Conservation (phyloP, 345 rosid species). For the Heritiera fomes region DNA sequence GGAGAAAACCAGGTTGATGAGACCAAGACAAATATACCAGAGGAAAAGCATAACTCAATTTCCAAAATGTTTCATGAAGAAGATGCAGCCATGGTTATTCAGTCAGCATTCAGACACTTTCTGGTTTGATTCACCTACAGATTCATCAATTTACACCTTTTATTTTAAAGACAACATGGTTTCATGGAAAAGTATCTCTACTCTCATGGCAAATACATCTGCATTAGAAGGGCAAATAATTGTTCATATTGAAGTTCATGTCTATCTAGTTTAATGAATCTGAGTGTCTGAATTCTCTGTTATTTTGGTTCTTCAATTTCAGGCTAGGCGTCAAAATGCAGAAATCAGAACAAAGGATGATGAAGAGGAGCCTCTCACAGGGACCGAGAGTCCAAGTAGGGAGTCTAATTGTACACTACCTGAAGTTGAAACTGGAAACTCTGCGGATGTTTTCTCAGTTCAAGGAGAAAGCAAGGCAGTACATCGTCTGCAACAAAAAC, state of each 20-base stretch:
- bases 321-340: slow-evolving; percentile 39
- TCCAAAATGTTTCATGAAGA: slow-evolving; percentile 53
- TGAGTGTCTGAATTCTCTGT: not conserved
- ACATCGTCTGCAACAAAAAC: slow-evolving; percentile 40
- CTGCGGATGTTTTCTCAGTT: slow-evolving; percentile 42
- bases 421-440: slow-evolving; percentile 74
- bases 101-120: slow-evolving; percentile 65
- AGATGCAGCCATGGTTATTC: slow-evolving; percentile 78
- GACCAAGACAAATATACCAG: slow-evolving; percentile 27
- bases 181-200: not conserved
- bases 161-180: not conserved
- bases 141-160: not conserved
- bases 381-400: slow-evolving; percentile 47
- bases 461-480: slow-evolving; percentile 38
- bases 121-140: slow-evolving; percentile 40
- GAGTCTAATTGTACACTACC: slow-evolving; percentile 61
- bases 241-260: too few species aligned
- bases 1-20: slow-evolving; percentile 35
- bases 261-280: not conserved
- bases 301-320: slow-evolving; percentile 26
- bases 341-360: slow-evolving; percentile 26
- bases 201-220: too few species aligned
- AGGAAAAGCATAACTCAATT: slow-evolving; percentile 49
- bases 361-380: slow-evolving; percentile 29
- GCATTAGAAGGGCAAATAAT: too few species aligned